These are phyloP conservation scores for Ophiocordyceps sinensis DNA, from an alignment of 2,329 filamentous ascomycete genomes.

Conservation along the genomic window DNA sequence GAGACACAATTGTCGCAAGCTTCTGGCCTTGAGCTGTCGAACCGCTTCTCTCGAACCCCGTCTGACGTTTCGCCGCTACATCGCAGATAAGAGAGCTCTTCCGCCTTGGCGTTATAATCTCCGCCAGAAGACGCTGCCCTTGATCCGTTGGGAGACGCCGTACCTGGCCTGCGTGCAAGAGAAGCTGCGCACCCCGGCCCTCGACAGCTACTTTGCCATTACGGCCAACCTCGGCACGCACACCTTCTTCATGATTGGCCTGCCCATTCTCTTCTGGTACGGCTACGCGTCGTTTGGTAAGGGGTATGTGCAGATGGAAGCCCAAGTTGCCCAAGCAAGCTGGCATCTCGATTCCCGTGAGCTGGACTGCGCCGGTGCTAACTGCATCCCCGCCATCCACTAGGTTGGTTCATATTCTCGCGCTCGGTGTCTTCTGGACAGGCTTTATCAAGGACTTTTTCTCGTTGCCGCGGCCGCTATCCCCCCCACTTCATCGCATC, in stretches of 20 bases:
- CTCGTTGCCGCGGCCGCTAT: slow-evolving; percentile 81
- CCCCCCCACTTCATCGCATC: slow-evolving; percentile 82
- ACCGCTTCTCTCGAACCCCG: too few species aligned
- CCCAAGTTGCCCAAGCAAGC: neutral
- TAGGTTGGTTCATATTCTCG: slow-evolving; percentile 61
- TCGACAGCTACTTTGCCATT: slow-evolving; percentile 94
- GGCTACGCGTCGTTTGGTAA: slow-evolving; percentile 74
- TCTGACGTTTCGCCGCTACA: neutral
- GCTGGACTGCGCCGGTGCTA: neutral
- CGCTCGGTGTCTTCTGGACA: slow-evolving; percentile 69
- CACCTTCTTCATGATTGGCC: slow-evolving; percentile 94
- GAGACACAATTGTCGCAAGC: too few species aligned
- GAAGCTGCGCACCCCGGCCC: slow-evolving; percentile 61
- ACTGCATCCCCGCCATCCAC: neutral
- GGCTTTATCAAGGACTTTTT: slow-evolving; percentile 91
- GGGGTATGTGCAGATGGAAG: slow-evolving; percentile 44
- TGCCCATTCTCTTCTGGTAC: slow-evolving; percentile 95
- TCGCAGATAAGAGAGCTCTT: slow-evolving; percentile 63
- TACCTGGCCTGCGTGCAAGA: slow-evolving; percentile 81
- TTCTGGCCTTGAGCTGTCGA: too few species aligned
- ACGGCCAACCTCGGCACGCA: slow-evolving; percentile 94
- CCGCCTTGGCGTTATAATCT: slow-evolving; percentile 79
- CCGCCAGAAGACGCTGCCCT: slow-evolving; percentile 67
- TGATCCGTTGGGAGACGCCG: slow-evolving; percentile 89
- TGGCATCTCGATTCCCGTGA: neutral